phyloP scores from a whole-genome alignment of 2,329 filamentous ascomycete species.

The Berkeleyomyces basicola region DNA sequence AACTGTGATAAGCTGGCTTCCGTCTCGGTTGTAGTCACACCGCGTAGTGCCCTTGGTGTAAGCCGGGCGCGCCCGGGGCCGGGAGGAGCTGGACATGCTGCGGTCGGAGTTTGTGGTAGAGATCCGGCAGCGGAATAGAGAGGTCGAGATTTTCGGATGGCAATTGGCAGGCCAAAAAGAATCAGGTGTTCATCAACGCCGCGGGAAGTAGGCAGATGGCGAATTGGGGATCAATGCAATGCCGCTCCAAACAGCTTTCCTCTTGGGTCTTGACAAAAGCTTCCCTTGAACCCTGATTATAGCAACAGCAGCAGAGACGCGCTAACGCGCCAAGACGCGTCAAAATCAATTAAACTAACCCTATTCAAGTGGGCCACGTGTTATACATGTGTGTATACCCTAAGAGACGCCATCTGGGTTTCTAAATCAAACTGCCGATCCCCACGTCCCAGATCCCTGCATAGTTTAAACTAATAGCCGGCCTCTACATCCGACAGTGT shows the following conservation, averaged over 20 bases:
- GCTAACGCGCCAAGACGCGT: not conserved
- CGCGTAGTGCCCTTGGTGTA: slow-evolving; percentile 77
- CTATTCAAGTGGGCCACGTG: slow-evolving; percentile 3
- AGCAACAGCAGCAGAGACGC: not conserved
- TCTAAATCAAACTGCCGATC: not conserved
- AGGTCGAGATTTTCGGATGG: not conserved
- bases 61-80: slow-evolving; percentile 48
- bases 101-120: slow-evolving; percentile 10
- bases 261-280: not conserved
- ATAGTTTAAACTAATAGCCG: not conserved
- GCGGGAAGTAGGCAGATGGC: not conserved
- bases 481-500: not conserved
- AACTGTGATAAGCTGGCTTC: slow-evolving; percentile 72
- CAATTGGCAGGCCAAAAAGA: not conserved
- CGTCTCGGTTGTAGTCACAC: slow-evolving; percentile 78
- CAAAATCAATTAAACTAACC: slow-evolving; percentile 9
- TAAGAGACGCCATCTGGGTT: not conserved
- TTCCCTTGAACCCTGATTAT: not conserved
- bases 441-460: not conserved
- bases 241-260: too few relatives aligned
- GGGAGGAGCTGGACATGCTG: slow-evolving; percentile 25
- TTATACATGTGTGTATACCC: not conserved
- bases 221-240: not conserved
- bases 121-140: too few relatives aligned
- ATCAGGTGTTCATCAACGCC: not conserved